Evolutionary conservation across 2,329 filamentous ascomycete species (phyloP).

Genomic region (Ophiostoma australiae): DNA sequence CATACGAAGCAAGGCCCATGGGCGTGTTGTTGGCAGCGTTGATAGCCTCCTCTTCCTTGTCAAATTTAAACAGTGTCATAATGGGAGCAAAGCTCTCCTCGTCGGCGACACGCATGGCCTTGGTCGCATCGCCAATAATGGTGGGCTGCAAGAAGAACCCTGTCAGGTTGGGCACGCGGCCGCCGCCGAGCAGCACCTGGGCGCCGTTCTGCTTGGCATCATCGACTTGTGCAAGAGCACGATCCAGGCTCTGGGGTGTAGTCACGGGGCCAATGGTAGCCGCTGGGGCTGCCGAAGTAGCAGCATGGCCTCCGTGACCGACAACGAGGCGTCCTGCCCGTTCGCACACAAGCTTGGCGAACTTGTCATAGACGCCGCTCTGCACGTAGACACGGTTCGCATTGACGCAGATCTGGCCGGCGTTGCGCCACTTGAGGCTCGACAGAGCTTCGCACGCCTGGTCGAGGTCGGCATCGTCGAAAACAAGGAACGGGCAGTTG

Average conservation of each 20-base stretch:
- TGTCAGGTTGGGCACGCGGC: constrained; percentile 51
- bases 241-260: constrained; percentile 33
- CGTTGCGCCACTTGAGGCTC: constrained; percentile 44
- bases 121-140: constrained; percentile 41
- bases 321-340: constrained; percentile 23
- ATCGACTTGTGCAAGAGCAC: constrained; percentile 32
- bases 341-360: constrained; percentile 51
- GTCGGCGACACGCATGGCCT: constrained; percentile 43
- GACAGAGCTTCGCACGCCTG: constrained; percentile 43
- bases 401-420: constrained; percentile 71
- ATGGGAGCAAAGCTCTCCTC: constrained; percentile 57
- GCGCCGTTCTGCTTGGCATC: constrained; percentile 29
- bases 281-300: constrained; percentile 19
- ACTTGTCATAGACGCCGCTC: constrained; percentile 51
- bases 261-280: constrained; percentile 38
- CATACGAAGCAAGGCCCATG: constrained; percentile 34
- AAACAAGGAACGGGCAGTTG: constrained; percentile 61
- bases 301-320: constrained; percentile 27
- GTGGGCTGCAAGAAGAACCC: constrained; percentile 44
- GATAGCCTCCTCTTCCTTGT: constrained; percentile 52
- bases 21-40: constrained; percentile 47
- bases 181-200: constrained; percentile 40
- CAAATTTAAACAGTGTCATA: constrained; percentile 49
- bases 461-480: constrained; percentile 62
- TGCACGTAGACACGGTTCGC: constrained; percentile 67